Percentiles rank a stretch among this genome's conserved stretches.
Evolutionary conservation across 305 asterid genomes (phyloP).

Genomic region (Solanum chacoense): DNA sequence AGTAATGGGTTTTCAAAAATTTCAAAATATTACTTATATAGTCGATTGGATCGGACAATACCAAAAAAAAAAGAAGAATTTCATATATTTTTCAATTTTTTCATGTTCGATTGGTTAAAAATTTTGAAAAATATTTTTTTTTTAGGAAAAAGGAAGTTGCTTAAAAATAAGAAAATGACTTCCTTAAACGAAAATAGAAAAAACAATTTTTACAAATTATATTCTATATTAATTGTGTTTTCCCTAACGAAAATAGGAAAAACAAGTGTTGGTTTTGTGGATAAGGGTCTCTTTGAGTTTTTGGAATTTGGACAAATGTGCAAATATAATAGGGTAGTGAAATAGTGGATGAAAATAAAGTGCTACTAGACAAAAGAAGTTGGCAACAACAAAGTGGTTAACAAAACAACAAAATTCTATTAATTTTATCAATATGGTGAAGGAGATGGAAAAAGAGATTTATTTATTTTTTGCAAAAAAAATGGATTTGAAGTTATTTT

Average conservation of each 20-base stretch:
- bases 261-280: neutral
- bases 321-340: neutral
- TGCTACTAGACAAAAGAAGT: neutral
- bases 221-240: neutral
- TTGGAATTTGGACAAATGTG: neutral
- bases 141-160: too few species aligned
- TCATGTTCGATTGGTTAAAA: neutral
- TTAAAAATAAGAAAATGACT: too few species aligned
- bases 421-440: neutral
- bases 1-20: neutral
- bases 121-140: neutral
- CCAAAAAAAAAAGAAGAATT: neutral
- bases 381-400: neutral
- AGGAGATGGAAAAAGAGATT: neutral
- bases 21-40: neutral
- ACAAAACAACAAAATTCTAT: neutral
- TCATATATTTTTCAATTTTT: too few species aligned
- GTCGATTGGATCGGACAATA: neutral
- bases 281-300: neutral
- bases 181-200: neutral
- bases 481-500: neutral
- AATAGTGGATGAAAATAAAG: neutral
- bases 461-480: neutral
- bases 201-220: neutral
- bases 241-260: too few species aligned